Conservation (phyloP, 2,329 filamentous ascomycete genomes). For the Talaromyces sp. region DNA sequence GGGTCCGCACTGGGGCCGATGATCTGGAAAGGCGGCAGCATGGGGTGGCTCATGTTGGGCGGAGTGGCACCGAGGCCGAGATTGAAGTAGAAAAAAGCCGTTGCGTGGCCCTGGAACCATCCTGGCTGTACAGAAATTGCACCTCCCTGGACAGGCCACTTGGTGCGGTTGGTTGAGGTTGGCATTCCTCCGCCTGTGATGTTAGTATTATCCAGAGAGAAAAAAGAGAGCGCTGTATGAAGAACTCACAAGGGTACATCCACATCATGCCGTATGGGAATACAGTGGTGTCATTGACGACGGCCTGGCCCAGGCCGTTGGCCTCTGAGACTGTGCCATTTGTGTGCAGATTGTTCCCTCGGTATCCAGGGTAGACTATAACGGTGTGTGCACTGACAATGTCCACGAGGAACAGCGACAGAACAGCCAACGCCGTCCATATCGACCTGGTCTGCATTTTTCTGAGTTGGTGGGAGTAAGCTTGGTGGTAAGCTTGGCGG, state of each 20-base stretch:
- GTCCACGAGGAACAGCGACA: slow-evolving; percentile 21
- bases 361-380: slow-evolving; percentile 78
- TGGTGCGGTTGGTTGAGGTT: slow-evolving; percentile 74
- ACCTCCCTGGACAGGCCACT: slow-evolving; percentile 83
- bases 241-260: slow-evolving; percentile 80
- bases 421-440: slow-evolving; percentile 9
- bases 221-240: neutral
- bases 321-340: slow-evolving; percentile 54
- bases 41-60: slow-evolving; percentile 77
- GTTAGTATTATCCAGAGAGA: neutral
- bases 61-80: slow-evolving; percentile 79
- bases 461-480: neutral
- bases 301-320: slow-evolving; percentile 42
- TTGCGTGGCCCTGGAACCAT: slow-evolving; percentile 86
- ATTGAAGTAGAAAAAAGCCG: slow-evolving; percentile 84
- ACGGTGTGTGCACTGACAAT: slow-evolving; percentile 59
- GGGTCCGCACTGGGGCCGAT: slow-evolving; percentile 72
- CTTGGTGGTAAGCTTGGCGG: neutral
- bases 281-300: slow-evolving; percentile 39
- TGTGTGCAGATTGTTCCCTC: slow-evolving; percentile 78
- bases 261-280: slow-evolving; percentile 92
- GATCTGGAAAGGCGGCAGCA: slow-evolving; percentile 76
- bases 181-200: slow-evolving; percentile 72
- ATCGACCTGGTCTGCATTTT: slow-evolving; percentile 7
- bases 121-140: slow-evolving; percentile 88